Conservation (phyloP, 73 alveolate genomes). For the Paramecium tetraurelia region DNA sequence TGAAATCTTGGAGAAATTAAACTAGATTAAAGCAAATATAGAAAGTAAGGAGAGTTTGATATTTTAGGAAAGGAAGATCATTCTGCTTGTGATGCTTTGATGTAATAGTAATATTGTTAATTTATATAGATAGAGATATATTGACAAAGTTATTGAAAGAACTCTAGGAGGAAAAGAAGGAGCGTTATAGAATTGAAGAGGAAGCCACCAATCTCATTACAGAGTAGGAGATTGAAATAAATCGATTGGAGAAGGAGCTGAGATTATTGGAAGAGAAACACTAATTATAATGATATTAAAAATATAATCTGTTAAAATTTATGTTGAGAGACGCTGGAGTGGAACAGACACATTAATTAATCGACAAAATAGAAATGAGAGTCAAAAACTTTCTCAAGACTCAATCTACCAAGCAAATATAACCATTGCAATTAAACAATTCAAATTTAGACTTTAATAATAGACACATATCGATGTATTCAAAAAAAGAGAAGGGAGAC, state of each 20-base stretch:
- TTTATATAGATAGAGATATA: background rate
- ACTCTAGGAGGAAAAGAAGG: slow-evolving; percentile 15
- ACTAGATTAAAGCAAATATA: background rate
- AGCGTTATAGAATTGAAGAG: slow-evolving; percentile 29
- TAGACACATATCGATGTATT: background rate
- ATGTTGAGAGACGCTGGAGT: slow-evolving; percentile 1
- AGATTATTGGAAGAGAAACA: slow-evolving; percentile 37
- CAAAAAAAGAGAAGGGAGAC: slow-evolving; percentile 3
- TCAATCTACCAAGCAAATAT: background rate
- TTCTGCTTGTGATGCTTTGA: background rate
- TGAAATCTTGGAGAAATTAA: background rate
- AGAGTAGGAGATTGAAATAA: background rate
- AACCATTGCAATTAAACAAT: background rate
- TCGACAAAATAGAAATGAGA: slow-evolving; percentile 44
- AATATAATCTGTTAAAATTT: slow-evolving; percentile 5
- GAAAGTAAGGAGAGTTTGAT: background rate
- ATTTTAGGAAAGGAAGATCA: slow-evolving; percentile 20
- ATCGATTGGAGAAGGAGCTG: background rate
- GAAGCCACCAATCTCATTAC: slow-evolving; percentile 26
- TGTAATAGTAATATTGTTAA: background rate
- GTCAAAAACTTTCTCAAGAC: slow-evolving; percentile 33
- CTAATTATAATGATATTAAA: slow-evolving; percentile 12
- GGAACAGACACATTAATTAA: slow-evolving; percentile 43
- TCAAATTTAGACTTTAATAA: background rate
- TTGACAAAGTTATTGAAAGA: slow-evolving; percentile 9